Base-by-base conservation (phyloP, 805 yeast genomes). In the Cyberlindnera veronae region DNA sequence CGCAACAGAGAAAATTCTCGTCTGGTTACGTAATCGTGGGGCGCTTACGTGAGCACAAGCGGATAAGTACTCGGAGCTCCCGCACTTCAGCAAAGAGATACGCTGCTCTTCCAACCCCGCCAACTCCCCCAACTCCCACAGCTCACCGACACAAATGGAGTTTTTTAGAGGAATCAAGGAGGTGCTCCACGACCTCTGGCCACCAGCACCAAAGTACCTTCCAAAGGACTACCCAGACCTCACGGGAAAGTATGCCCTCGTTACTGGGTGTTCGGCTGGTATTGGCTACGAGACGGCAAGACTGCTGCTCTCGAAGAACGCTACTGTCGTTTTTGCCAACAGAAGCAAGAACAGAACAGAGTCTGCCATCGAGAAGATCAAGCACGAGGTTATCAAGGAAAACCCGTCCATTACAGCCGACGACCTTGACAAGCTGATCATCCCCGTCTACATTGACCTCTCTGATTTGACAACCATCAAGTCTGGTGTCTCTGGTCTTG, bases 391-490 rank as follows among this genome's bases (percentile, higher is more conserved):
- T 24, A 34, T 56, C 6, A 51, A 45, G 45, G 20, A 47, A 5
- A 21, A 46, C 17, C 18, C 37, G 4, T 6, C n/a, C 5, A 10
- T 43, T 5, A 16, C 22, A 2, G 26, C 17, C 2, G 40, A 34
- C 28, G 5, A 38, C 40, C 20, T 61, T 33, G 34, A 46, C 41
- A 39, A 41, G 9, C 44, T 49, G 32, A 42, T 60, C 19, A 42
- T 47, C 20, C 46, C 58, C 20, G 52, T 67, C 9, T 42, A 41
- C 15, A 50, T 60, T 10, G 71, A 68, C 49, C 54, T 67, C 39
- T 38, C 60, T 31, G 79, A 76, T 49, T 54, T 76, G 41, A 42
- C 61, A 4, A 61, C 71, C 3, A 55, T 74, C 41, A 63, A 60
- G 41, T 60, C 67, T 1, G 76, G 67, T 0, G 63, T 61, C 9